phyloP scores from a whole-genome alignment of 176 grass and related monocot species.

The Triticum aestivum region DNA sequence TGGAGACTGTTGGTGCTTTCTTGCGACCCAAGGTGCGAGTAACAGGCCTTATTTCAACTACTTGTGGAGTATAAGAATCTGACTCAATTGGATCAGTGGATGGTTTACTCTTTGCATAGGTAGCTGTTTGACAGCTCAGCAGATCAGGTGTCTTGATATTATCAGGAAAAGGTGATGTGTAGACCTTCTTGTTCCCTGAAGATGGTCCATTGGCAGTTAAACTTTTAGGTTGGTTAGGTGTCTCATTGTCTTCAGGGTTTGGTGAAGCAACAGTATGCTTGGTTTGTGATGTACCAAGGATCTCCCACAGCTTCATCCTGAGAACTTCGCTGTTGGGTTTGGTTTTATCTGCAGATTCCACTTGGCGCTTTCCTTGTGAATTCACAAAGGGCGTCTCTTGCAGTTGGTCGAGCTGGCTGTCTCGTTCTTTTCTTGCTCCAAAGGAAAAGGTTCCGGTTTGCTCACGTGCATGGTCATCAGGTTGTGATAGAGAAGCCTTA shows the following conservation, averaged over 20 bases:
- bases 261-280: constrained; percentile 52
- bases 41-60: constrained; percentile 56
- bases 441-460: constrained; percentile 52
- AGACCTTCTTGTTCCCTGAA: constrained; percentile 54
- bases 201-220: constrained; percentile 43
- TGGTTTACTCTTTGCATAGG: constrained; percentile 50
- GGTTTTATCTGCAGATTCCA: constrained; percentile 37
- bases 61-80: constrained; percentile 68
- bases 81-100: constrained; percentile 84
- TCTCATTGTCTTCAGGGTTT: constrained; percentile 32
- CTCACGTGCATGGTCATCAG: constrained; percentile 33
- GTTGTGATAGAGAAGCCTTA: constrained; percentile 43
- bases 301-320: constrained; percentile 83
- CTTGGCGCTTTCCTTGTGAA: constrained; percentile 34
- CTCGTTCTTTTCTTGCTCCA: constrained; percentile 42
- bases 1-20: constrained; percentile 45
- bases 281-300: constrained; percentile 79
- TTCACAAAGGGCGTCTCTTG: constrained; percentile 41
- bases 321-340: constrained; percentile 51
- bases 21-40: constrained; percentile 49
- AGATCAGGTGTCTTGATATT: constrained; percentile 51
- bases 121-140: constrained; percentile 46
- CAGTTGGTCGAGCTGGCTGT: constrained; percentile 32
- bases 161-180: constrained; percentile 41
- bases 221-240: constrained; percentile 29